Base-by-base conservation (phyloP, 2,329 filamentous ascomycete genomes). In the Curvularia spicifera region DNA sequence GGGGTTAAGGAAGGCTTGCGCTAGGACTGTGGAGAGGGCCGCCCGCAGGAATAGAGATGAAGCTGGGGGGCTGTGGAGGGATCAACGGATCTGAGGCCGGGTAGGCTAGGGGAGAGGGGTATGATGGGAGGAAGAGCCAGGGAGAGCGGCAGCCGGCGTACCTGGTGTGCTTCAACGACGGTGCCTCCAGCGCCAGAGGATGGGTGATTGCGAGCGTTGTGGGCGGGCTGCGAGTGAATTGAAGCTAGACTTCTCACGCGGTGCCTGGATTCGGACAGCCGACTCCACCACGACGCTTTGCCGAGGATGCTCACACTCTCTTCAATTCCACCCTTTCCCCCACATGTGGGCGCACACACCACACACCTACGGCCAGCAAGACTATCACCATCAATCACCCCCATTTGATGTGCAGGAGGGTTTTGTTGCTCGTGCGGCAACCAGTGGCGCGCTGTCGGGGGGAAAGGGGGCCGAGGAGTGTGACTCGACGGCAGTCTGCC, bases 1-100 rank as follows among this genome's bases (percentile, higher is more conserved):
- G 68, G 60, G 61, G 67, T 58, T 58, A 59, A 46, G 68, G 64
- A 66, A 56, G 67, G 68, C 65, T 60, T 64, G 68, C 71, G 72
- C 72, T 71, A 61, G 69, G 73, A 66, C 66, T 64, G 65, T 60
- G 49, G 60, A 63, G 63, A 48, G 67, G 56, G 60, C 66, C 60
- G 65, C 56, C 65, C 68, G 62, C 70, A 63, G 64, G 61, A 66
- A 56, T 56, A 64, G 60, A 68, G 58, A 54, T 69, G 54, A 68
- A 67, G 64, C 65, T 64, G 66, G 66, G 66, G 69, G 63, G 66
- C 28, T 64, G 65, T 65, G 67, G 66, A 63, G 65, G 64, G 65
- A 68, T 65, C 66, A 58, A 64, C 62, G 57, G 58, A 57, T 66
- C 51, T 46, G 51, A 50, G 37, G 56, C 51, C 45, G 56, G 50